Percentiles rank a stretch among this genome's conserved stretches.
Conservation (phyloP, 345 rosid species). For the Nasturtium officinale region DNA sequence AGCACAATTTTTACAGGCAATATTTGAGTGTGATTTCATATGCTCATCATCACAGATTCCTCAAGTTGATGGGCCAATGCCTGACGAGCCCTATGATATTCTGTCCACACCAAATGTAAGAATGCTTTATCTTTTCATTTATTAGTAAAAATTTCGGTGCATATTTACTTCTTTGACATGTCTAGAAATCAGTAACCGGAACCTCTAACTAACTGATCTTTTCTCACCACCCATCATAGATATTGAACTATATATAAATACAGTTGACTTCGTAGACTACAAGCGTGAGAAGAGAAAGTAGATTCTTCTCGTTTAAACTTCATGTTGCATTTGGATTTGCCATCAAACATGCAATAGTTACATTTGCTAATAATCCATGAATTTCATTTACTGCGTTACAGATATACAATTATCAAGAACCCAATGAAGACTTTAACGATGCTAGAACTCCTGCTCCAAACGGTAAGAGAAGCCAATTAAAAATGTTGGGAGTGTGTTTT, state of each 20-base stretch:
- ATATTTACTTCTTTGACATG: slow-evolving; percentile 10
- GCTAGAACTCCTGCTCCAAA: slow-evolving; percentile 88
- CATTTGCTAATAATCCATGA: background rate
- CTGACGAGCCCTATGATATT: slow-evolving; percentile 80
- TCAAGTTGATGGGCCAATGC: slow-evolving; percentile 91
- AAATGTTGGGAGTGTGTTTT: slow-evolving; percentile 11
- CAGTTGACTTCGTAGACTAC: slow-evolving; percentile 3
- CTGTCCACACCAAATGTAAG: slow-evolving; percentile 96
- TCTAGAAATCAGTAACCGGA: background rate
- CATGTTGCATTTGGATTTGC: slow-evolving; percentile 1
- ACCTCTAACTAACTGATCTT: background rate
- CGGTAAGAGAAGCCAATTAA: slow-evolving; percentile 52
- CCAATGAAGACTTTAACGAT: slow-evolving; percentile 78
- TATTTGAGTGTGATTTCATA: slow-evolving; percentile 15
- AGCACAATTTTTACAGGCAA: slow-evolving; percentile 31
- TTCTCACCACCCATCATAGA: background rate
- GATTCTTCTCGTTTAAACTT: background rate
- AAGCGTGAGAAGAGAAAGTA: background rate
- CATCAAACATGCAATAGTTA: background rate
- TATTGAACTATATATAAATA: slow-evolving; percentile 6
- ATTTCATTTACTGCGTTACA: slow-evolving; percentile 35
- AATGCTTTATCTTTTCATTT: slow-evolving; percentile 27
- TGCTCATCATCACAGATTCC: slow-evolving; percentile 60
- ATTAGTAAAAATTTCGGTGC: slow-evolving; percentile 21
- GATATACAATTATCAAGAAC: slow-evolving; percentile 97